Percentiles rank a stretch among this genome's conserved stretches.
Conservation (phyloP, 2,329 filamentous ascomycete genomes). For the Verticillium isaacii region DNA sequence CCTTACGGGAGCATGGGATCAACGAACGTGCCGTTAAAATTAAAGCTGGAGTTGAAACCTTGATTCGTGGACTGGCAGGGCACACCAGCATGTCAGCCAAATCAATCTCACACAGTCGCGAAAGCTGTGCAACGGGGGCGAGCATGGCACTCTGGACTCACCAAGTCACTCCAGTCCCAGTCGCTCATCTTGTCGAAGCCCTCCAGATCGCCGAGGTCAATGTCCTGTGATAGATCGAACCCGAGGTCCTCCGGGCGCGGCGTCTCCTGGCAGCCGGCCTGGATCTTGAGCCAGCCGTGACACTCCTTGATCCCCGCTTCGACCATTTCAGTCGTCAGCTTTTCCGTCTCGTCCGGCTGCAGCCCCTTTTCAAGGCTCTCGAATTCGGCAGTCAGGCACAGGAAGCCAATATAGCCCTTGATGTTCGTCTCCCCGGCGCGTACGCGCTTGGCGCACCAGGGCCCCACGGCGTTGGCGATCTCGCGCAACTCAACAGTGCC, state of each 20-base stretch:
- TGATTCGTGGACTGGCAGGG: slow-evolving; percentile 1
- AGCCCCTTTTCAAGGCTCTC: slow-evolving; percentile 26
- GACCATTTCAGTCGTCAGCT: slow-evolving; percentile 20
- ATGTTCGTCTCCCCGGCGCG: slow-evolving; percentile 37
- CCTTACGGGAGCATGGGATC: not conserved
- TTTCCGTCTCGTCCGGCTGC: slow-evolving; percentile 22
- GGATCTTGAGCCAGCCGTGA: slow-evolving; percentile 24
- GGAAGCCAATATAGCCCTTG: slow-evolving; percentile 30
- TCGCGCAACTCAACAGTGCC: slow-evolving; percentile 24
- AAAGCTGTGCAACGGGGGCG: slow-evolving; percentile 17
- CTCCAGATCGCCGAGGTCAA: slow-evolving; percentile 9
- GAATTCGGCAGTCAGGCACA: slow-evolving; percentile 29
- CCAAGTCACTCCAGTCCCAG: slow-evolving; percentile 23
- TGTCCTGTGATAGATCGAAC: slow-evolving; percentile 2
- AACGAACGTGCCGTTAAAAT: not conserved
- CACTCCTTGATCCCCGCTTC: slow-evolving; percentile 20
- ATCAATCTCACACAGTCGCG: slow-evolving; percentile 9
- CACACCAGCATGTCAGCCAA: slow-evolving; percentile 14
- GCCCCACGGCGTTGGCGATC: slow-evolving; percentile 20
- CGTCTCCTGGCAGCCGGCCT: slow-evolving; percentile 21
- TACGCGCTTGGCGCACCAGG: slow-evolving; percentile 29
- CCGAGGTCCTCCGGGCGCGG: slow-evolving; percentile 3
- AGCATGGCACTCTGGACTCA: slow-evolving; percentile 17
- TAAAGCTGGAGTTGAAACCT: slow-evolving; percentile 2
- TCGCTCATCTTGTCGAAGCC: slow-evolving; percentile 16